These are phyloP conservation scores for Soucietia sequanensis DNA, from an alignment of 805 yeast genomes.

Conservation along the genomic window DNA sequence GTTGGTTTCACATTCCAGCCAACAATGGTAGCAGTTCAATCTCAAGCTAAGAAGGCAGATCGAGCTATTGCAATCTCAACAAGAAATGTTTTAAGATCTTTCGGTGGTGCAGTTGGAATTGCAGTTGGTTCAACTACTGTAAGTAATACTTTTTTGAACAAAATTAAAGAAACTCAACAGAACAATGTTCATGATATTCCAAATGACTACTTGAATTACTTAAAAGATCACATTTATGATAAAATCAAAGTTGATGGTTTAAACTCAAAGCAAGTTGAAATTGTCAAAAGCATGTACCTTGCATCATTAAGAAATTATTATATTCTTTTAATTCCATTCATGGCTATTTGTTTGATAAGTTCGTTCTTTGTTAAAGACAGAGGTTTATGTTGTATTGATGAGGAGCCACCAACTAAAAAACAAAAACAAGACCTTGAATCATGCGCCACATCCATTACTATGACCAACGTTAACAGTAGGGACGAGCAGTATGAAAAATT, in stretches of 20 bases:
- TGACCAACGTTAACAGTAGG: background rate
- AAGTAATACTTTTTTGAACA: slow-evolving; percentile 30
- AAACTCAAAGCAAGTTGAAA: slow-evolving; percentile 14
- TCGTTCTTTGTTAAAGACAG: slow-evolving; percentile 31
- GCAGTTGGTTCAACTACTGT: slow-evolving; percentile 44
- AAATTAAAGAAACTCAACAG: slow-evolving; percentile 12
- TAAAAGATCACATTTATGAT: slow-evolving; percentile 24
- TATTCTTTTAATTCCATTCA: slow-evolving; percentile 34
- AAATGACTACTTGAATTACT: slow-evolving; percentile 16
- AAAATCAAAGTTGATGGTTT: slow-evolving; percentile 20
- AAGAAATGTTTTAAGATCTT: slow-evolving; percentile 54
- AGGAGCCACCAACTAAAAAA: slow-evolving; percentile 17
- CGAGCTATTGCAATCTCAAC: slow-evolving; percentile 59
- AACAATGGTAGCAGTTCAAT: slow-evolving; percentile 54
- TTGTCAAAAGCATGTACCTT: slow-evolving; percentile 31
- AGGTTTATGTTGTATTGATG: slow-evolving; percentile 39
- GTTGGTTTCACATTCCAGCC: slow-evolving; percentile 55
- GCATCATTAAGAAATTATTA: slow-evolving; percentile 31
- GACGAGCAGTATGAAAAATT: background rate
- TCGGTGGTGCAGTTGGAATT: slow-evolving; percentile 63
- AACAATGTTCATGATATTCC: slow-evolving; percentile 12
- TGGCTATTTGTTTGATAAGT: slow-evolving; percentile 30
- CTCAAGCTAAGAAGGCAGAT: slow-evolving; percentile 49
- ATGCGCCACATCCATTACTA: slow-evolving; percentile 5
- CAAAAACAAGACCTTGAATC: slow-evolving; percentile 10